phyloP scores from a whole-genome alignment of 805 yeast genomes.

The Kodamaea laetipori region DNA sequence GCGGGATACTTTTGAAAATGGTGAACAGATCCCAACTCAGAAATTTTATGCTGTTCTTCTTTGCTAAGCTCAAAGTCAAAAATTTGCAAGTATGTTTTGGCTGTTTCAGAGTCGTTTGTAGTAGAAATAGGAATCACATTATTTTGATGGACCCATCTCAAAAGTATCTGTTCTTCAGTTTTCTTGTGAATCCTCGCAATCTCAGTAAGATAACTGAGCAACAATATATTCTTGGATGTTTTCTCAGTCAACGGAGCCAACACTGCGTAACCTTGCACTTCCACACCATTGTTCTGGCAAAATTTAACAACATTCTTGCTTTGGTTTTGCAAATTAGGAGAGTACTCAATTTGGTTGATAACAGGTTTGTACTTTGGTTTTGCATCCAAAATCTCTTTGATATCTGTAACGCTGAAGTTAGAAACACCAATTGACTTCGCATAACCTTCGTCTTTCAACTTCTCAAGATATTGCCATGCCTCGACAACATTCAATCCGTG shows the following conservation, averaged over 20 bases:
- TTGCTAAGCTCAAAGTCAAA: constrained; percentile 52
- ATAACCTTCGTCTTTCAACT: constrained; percentile 59
- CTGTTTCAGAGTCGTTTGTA: constrained; percentile 66
- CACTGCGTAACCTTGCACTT: constrained; percentile 70
- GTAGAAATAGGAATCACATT: constrained; percentile 77
- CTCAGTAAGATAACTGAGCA: constrained; percentile 46
- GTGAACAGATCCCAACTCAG: constrained; percentile 17
- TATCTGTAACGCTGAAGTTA: constrained; percentile 67
- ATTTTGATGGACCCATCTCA: constrained; percentile 86
- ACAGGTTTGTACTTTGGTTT: constrained; percentile 67
- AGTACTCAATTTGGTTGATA: constrained; percentile 85
- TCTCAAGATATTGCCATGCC: constrained; percentile 76
- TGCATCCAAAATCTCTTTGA: constrained; percentile 70
- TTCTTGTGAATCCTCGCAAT: constrained; percentile 59
- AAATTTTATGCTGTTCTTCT: constrained; percentile 21
- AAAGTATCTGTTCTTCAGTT: constrained; percentile 65
- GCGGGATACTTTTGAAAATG: no score
- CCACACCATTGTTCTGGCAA: constrained; percentile 56
- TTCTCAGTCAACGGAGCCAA: constrained; percentile 79
- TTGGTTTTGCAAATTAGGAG: constrained; percentile 82
- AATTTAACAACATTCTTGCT: constrained; percentile 69
- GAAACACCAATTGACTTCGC: constrained; percentile 81
- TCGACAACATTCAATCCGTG: constrained; percentile 41
- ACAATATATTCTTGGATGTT: constrained; percentile 62
- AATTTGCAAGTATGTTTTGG: constrained; percentile 61